Percentiles rank a stretch among this genome's conserved stretches.
These are phyloP conservation scores for Aspergillaceae sp. DNA, from an alignment of 2,329 filamentous ascomycete genomes.

Conservation along the genomic window DNA sequence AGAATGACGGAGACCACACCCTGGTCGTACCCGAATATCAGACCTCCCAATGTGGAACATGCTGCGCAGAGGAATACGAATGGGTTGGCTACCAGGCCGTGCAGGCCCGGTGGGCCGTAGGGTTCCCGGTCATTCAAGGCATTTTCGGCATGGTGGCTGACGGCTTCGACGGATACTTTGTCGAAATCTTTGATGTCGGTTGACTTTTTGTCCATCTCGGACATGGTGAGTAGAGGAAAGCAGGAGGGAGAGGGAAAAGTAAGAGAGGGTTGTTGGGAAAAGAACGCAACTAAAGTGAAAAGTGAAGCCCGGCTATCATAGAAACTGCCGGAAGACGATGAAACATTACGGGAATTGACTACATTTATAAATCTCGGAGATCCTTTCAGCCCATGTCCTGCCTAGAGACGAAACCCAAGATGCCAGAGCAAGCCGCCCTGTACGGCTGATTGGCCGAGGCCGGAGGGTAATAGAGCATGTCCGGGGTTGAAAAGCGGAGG, in stretches of 20 bases:
- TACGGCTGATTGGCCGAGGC: slow-evolving; percentile 6
- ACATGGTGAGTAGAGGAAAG: neutral
- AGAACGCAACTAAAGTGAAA: neutral
- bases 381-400: no score
- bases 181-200: slow-evolving; percentile 11
- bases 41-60: slow-evolving; percentile 43
- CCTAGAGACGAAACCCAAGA: neutral
- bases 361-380: neutral
- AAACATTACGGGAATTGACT: neutral
- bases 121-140: slow-evolving; percentile 22
- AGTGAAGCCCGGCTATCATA: neutral
- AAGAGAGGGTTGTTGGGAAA: neutral
- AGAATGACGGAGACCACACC: slow-evolving; percentile 40
- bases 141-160: slow-evolving; percentile 27
- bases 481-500: no score
- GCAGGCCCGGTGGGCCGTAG: slow-evolving; percentile 33
- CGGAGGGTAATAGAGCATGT: no score
- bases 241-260: neutral
- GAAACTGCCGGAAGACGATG: neutral
- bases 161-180: slow-evolving; percentile 13
- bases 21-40: slow-evolving; percentile 45
- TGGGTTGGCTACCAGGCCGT: slow-evolving; percentile 39
- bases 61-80: slow-evolving; percentile 46
- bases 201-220: slow-evolving; percentile 13
- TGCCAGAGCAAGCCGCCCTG: slow-evolving; percentile 2